Evolutionary conservation across 768 basidiomycete genomes (phyloP), one percentile per base, ranked within the genome.

Genomic region (Suillus placidus): DNA sequence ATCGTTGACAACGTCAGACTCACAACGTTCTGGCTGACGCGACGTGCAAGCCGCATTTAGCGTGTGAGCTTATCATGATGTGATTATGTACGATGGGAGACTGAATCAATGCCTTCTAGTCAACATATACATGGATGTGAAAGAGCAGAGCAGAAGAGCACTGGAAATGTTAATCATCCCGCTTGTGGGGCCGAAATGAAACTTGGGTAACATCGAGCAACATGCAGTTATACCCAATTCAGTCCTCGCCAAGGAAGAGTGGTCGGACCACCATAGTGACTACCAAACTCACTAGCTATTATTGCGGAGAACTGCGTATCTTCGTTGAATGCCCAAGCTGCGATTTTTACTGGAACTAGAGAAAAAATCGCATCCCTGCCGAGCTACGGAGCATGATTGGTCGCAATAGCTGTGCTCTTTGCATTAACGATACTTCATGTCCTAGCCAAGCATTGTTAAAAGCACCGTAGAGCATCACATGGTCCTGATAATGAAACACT

Each of bases 401-500:
- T 42, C 37, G 57, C 23, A 26, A 40, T 38, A 38, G 57, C 57
- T 58, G 38, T 58, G 57, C 23, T 55, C 16, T 40, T 38, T 38
- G 38, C 35, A 49, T 38, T 49, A 37, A 57, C 23, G 4, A 37
- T n/a, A 58, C 26, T 58, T 58, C 57, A 58, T 58, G 37, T 58
- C 57, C 10, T 58, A 38, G 18, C 9, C 10, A 40, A 58, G 23
- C 23, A 5, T 38, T 26, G 37, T 58, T 14, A 57, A 58, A 40
- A 30, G 38, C 37, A 60, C 26, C 58, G 26, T 30, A 7, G 58
- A 42, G 58, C 58, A 34, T 13, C 32, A 58, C 38, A 40, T 58
- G 57, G 38, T 30, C 38, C 16, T 60, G 38, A 16, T 40, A 40
- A 57, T 26, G 4, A 38, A 40, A 38, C 2, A 16, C 38, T 58